Conservation (phyloP, 2,329 filamentous ascomycete species). For the Neurospora sp. region DNA sequence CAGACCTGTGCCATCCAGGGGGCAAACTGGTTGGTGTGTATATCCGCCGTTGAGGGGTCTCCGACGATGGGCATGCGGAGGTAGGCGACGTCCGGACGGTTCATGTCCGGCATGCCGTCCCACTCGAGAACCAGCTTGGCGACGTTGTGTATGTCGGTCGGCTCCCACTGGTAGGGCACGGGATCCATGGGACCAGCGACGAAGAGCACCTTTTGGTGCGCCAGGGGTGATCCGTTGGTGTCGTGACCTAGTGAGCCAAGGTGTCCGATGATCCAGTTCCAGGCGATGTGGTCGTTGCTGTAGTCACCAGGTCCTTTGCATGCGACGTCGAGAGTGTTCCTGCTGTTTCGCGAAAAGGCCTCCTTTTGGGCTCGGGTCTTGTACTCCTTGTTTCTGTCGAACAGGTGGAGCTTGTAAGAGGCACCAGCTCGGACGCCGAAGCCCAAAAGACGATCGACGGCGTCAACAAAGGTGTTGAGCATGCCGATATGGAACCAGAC, state of each 20-base stretch:
- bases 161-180: conserved; percentile 11
- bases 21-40: conserved; percentile 9
- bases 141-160: conserved; percentile 3
- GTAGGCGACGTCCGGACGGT: conserved; percentile 17
- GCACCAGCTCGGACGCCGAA: conserved; percentile 14
- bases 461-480: conserved; percentile 17
- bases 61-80: conserved; percentile 11
- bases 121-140: conserved; percentile 10
- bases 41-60: not conserved
- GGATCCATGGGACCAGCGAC: conserved; percentile 9
- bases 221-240: not conserved
- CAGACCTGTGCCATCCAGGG: conserved; percentile 9
- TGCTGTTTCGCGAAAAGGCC: not conserved
- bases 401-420: conserved; percentile 11
- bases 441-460: conserved; percentile 16
- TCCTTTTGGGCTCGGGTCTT: not conserved
- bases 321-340: conserved; percentile 4
- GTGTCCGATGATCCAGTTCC: conserved; percentile 4
- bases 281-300: conserved; percentile 7
- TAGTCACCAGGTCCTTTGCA: conserved; percentile 11
- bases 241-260: not conserved
- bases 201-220: conserved; percentile 8
- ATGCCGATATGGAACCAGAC: conserved; percentile 13
- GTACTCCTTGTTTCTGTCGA: conserved; percentile 11
- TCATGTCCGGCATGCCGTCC: conserved; percentile 2